A percentile compares a stretch with the other conserved stretches of the same genome.
Evolutionary conservation across 1,284 basidiomycete genomes (phyloP).

Genomic region (Puccinia polysora): DNA sequence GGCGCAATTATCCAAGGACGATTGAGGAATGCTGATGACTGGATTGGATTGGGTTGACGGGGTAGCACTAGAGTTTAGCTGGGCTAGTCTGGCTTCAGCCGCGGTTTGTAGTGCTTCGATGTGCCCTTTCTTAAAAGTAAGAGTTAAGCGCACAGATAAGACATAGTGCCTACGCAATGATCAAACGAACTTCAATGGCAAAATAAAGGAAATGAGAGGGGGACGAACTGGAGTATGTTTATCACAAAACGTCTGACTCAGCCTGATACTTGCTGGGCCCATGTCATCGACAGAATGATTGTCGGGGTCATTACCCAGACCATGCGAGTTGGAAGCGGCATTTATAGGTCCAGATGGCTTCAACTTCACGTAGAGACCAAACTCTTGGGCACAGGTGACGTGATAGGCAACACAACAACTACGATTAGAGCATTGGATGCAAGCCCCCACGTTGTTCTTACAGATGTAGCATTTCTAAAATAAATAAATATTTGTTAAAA

Average conservation of each 20-base stretch:
- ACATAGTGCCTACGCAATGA: neutral
- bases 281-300: slow-evolving; percentile 9
- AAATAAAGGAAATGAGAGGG: neutral
- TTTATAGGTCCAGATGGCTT: slow-evolving; percentile 52
- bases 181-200: too few relatives aligned
- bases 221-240: slow-evolving; percentile 77
- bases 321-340: slow-evolving; percentile 10
- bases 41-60: neutral
- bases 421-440: slow-evolving; percentile 90
- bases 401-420: slow-evolving; percentile 93
- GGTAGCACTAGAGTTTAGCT: neutral
- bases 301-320: neutral
- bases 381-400: slow-evolving; percentile 83
- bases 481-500: neutral
- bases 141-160: neutral
- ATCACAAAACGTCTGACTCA: slow-evolving; percentile 74
- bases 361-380: slow-evolving; percentile 63
- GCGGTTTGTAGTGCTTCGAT: slow-evolving; percentile 62
- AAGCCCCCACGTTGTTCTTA: slow-evolving; percentile 75
- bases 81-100: slow-evolving; percentile 53
- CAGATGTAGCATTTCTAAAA: slow-evolving; percentile 79
- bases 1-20: neutral
- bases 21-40: neutral
- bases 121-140: slow-evolving; percentile 61
- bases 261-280: slow-evolving; percentile 4